phyloP scores from a whole-genome alignment of 306 rosid species.

The Malus domestica region DNA sequence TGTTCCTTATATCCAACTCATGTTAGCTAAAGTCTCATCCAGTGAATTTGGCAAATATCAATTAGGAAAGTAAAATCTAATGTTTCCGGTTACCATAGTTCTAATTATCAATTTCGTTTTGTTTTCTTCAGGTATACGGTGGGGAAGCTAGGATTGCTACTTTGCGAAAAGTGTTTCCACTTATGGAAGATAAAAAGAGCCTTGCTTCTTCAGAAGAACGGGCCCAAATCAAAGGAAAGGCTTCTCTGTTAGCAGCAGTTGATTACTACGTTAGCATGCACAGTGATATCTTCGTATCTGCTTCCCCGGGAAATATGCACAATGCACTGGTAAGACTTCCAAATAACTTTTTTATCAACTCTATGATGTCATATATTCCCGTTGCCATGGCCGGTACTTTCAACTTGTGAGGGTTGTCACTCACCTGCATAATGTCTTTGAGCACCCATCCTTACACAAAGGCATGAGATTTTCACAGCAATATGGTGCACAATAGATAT shows the following conservation, averaged over 20 bases:
- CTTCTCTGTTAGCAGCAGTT: conserved; percentile 88
- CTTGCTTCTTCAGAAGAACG: conserved; percentile 68
- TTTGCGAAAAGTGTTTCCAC: conserved; percentile 64
- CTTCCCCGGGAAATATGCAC: conserved; percentile 99
- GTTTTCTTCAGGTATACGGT: conserved; percentile 71
- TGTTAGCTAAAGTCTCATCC: not conserved
- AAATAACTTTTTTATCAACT: not conserved
- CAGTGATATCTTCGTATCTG: conserved; percentile 86
- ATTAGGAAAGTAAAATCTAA: not conserved
- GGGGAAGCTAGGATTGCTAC: conserved; percentile 89
- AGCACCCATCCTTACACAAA: not conserved
- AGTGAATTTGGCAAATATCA: conserved; percentile 7
- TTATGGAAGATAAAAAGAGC: conserved; percentile 93
- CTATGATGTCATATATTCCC: not conserved
- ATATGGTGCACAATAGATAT: not conserved
- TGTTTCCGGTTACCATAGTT: conserved; percentile 4
- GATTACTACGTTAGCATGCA: conserved; percentile 91
- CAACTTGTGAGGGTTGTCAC: not conserved
- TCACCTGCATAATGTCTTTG: not conserved
- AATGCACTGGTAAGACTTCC: conserved; percentile 80
- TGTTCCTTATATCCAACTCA: conserved; percentile 8
- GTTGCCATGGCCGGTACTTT: not conserved
- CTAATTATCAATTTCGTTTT: conserved; percentile 1
- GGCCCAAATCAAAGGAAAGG: conserved; percentile 74
- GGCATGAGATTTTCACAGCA: not conserved